These are phyloP conservation scores for Leishmania gerbilli DNA, from an alignment of 208 protist species.

Conservation along the genomic window DNA sequence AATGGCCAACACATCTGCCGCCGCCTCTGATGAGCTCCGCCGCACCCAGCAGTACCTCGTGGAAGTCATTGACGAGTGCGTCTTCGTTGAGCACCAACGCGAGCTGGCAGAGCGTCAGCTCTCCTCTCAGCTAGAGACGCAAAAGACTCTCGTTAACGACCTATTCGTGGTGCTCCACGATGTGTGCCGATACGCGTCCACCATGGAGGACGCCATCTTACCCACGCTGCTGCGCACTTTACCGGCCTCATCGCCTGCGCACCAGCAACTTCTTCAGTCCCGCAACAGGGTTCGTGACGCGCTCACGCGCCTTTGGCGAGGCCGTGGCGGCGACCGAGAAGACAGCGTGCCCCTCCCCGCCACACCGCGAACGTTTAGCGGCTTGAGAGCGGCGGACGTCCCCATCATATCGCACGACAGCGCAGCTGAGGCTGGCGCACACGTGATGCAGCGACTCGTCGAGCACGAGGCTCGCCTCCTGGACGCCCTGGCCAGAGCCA, in stretches of 20 bases:
- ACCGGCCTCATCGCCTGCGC: constrained; percentile 1
- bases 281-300: constrained; percentile 3
- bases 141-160: constrained; percentile 24
- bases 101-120: constrained; percentile 43
- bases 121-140: constrained; percentile 28
- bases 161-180: constrained; percentile 20
- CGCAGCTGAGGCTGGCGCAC: neutral
- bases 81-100: constrained; percentile 72
- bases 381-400: neutral
- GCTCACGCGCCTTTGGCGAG: neutral
- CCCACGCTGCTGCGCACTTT: constrained; percentile 1
- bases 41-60: constrained; percentile 53
- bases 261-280: constrained; percentile 2
- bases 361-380: neutral
- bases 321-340: neutral
- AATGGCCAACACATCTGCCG: constrained; percentile 3
- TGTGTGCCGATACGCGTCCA: constrained; percentile 21
- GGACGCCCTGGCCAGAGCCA: constrained; percentile 18
- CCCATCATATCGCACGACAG: neutral
- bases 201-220: constrained; percentile 20
- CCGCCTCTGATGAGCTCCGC: constrained; percentile 18
- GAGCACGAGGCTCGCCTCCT: constrained; percentile 8
- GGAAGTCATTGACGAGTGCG: constrained; percentile 80
- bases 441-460: constrained; percentile 4
- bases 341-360: neutral